These are phyloP conservation scores for Salicornia ramosissima DNA, from an alignment of 148 eudicot species.

Conservation along the genomic window DNA sequence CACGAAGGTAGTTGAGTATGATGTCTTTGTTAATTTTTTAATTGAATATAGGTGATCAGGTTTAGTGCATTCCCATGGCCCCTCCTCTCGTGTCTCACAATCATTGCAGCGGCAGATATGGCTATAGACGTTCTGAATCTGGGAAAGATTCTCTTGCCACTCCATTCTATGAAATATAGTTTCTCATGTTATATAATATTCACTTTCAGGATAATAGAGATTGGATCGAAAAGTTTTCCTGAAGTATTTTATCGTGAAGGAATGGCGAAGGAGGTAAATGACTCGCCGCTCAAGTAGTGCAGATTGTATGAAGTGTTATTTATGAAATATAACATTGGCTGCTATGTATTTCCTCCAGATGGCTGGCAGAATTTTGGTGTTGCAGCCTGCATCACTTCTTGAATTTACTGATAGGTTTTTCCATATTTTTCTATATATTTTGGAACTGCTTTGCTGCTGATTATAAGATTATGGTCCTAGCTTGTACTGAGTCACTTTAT, in stretches of 20 bases:
- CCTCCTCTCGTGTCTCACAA: not conserved
- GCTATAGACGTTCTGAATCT: not conserved
- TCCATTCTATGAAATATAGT: not conserved
- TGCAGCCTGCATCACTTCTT: conserved; percentile 66
- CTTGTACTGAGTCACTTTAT: not conserved
- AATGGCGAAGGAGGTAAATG: conserved; percentile 66
- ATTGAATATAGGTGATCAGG: not conserved
- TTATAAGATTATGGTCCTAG: not conserved
- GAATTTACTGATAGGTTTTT: conserved; percentile 73
- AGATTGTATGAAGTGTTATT: not conserved
- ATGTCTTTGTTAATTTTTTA: not conserved
- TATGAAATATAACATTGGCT: not conserved
- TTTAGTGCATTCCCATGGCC: too few species aligned
- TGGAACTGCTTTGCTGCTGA: conserved; percentile 1
- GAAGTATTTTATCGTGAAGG: conserved; percentile 69
- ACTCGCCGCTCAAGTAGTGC: not conserved
- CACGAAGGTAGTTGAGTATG: conserved; percentile 53
- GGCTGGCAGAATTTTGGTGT: conserved; percentile 82
- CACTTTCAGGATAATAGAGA: conserved; percentile 64
- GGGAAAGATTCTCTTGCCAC: not conserved
- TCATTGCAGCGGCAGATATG: not conserved
- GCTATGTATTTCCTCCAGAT: conserved; percentile 40
- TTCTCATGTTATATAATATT: conserved; percentile 7
- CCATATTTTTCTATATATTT: conserved; percentile 1
- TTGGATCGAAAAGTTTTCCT: conserved; percentile 78